Conservation (phyloP, 495 filamentous ascomycete genomes). For the Hypoxylon subgilvum region DNA sequence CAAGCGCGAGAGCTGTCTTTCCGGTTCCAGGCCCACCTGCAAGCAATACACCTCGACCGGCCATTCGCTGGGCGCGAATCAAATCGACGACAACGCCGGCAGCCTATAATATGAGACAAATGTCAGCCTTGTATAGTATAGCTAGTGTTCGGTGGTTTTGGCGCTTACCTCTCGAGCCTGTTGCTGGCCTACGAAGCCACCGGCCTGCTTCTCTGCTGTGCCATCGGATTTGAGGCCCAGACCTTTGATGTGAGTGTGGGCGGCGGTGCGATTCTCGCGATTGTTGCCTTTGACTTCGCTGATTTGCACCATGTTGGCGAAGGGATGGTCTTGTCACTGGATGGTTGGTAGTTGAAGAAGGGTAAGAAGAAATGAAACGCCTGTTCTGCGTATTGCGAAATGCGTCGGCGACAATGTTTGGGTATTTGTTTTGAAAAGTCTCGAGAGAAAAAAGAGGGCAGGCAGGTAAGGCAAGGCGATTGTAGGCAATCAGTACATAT, state of each 20-base stretch:
- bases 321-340: conserved; percentile 14
- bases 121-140: conserved; percentile 19
- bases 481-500: too few relatives aligned
- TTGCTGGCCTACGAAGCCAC: conserved; percentile 88
- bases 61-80: conserved; percentile 94
- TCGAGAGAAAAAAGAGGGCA: background rate
- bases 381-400: background rate
- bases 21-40: conserved; percentile 92
- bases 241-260: conserved; percentile 96
- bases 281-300: conserved; percentile 94
- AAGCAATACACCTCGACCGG: conserved; percentile 88
- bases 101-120: conserved; percentile 55
- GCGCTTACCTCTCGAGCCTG: conserved; percentile 77
- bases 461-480: too few relatives aligned
- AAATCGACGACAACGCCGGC: conserved; percentile 94
- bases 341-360: too few relatives aligned
- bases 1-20: conserved; percentile 94
- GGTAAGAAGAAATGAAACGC: conserved; percentile 8
- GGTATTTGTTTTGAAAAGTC: background rate
- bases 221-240: conserved; percentile 84
- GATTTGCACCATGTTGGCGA: conserved; percentile 80
- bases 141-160: background rate
- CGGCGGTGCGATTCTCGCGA: conserved; percentile 93
- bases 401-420: conserved; percentile 10
- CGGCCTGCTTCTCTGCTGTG: conserved; percentile 73